A percentile compares a stretch with the other conserved stretches of the same genome.
Evolutionary conservation across 2,329 filamentous ascomycete species (phyloP).

Genomic region (Aspergillus oerlinghausenensis): DNA sequence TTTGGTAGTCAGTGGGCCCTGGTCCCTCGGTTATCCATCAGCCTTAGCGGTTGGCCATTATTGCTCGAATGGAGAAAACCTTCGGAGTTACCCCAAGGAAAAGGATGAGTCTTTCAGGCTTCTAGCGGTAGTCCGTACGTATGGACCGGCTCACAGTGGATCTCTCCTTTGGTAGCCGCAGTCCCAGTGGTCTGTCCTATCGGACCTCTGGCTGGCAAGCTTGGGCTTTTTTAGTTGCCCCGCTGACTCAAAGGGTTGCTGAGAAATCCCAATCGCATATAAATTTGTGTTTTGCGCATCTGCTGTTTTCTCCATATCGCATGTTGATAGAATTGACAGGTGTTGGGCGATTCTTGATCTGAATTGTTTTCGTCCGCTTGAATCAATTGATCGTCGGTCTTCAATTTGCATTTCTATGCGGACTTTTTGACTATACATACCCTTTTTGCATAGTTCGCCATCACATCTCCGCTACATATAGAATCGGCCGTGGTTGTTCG

Average conservation of each 20-base stretch:
- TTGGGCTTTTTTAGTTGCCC: slow-evolving; percentile 1
- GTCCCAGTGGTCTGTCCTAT: not conserved
- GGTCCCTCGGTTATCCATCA: not conserved
- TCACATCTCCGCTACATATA: too few relatives aligned
- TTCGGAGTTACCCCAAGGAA: not conserved
- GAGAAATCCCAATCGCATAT: not conserved
- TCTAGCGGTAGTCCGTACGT: not conserved
- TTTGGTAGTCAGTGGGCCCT: not conserved
- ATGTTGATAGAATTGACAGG: not conserved
- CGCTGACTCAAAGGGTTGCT: not conserved
- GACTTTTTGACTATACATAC: not conserved
- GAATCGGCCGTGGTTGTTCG: too few relatives aligned
- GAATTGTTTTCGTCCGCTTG: not conserved
- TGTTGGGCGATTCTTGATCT: not conserved
- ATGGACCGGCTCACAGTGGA: not conserved
- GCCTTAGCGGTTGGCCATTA: not conserved
- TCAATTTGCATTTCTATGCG: not conserved
- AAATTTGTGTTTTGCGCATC: not conserved
- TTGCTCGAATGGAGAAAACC: not conserved
- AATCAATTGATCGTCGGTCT: not conserved
- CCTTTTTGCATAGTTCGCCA: too few relatives aligned
- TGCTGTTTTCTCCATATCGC: not conserved
- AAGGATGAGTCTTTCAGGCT: not conserved
- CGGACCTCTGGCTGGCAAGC: not conserved
- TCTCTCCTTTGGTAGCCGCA: not conserved